These are phyloP conservation scores for Ceratocystiopsis sp. DNA, from an alignment of 2,329 filamentous ascomycete species.

Conservation along the genomic window DNA sequence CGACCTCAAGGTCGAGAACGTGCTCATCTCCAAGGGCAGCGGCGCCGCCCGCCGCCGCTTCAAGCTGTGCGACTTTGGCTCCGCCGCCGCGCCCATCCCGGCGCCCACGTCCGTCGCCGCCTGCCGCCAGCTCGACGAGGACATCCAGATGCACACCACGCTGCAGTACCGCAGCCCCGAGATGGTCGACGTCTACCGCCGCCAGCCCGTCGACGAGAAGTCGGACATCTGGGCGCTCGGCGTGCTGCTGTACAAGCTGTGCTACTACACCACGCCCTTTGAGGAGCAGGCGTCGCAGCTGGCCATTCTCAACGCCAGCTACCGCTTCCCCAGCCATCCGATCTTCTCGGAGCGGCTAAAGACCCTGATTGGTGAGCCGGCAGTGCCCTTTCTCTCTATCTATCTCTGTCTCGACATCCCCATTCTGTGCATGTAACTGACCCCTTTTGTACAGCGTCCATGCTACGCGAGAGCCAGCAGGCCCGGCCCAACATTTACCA, in stretches of 20 bases:
- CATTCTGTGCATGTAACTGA: background rate
- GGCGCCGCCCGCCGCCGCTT: slow-evolving; percentile 44
- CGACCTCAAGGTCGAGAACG: slow-evolving; percentile 95
- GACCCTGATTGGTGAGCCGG: slow-evolving; percentile 60
- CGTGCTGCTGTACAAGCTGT: slow-evolving; percentile 90
- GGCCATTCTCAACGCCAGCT: slow-evolving; percentile 90
- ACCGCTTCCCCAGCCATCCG: slow-evolving; percentile 78
- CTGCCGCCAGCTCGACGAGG: slow-evolving; percentile 85
- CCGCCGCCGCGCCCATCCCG: slow-evolving; percentile 64
- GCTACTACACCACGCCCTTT: slow-evolving; percentile 97
- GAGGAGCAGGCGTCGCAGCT: slow-evolving; percentile 85
- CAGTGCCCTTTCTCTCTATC: background rate
- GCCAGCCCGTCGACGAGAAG: slow-evolving; percentile 94
- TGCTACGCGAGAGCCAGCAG: slow-evolving; percentile 72
- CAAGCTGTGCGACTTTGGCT: slow-evolving; percentile 97
- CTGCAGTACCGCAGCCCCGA: slow-evolving; percentile 95
- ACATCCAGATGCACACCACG: slow-evolving; percentile 92
- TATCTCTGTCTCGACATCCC: background rate
- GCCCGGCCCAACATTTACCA: slow-evolving; percentile 84
- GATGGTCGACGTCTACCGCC: slow-evolving; percentile 96
- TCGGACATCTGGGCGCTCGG: slow-evolving; percentile 97
- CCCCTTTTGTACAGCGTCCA: slow-evolving; percentile 43
- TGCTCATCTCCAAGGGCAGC: slow-evolving; percentile 53
- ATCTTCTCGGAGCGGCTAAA: slow-evolving; percentile 81
- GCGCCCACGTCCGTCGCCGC: slow-evolving; percentile 77